Percentiles rank a stretch among this genome's conserved stretches.
Conservation (phyloP, 805 yeast genomes). For the Wickerhamiella lipophila region DNA sequence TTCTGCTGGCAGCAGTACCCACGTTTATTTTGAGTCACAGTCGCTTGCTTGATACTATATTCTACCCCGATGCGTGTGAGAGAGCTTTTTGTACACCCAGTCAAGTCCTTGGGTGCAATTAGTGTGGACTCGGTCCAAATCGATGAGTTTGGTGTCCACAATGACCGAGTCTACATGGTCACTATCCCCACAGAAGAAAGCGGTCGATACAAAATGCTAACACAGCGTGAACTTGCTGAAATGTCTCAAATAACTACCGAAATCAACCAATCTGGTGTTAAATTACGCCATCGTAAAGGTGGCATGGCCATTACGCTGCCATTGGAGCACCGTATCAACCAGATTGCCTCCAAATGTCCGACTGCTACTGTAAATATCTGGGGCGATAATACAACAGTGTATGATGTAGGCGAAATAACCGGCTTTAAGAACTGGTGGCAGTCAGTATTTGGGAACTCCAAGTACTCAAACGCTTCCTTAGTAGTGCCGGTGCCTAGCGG, state of each 20-base stretch:
- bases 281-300: slow-evolving; percentile 16
- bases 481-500: slow-evolving; percentile 18
- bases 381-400: slow-evolving; percentile 22
- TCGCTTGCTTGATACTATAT: too few relatives aligned
- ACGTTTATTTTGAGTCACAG: neutral
- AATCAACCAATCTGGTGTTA: slow-evolving; percentile 16
- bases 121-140: slow-evolving; percentile 21
- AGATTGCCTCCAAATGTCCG: slow-evolving; percentile 6
- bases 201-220: slow-evolving; percentile 19
- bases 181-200: slow-evolving; percentile 14
- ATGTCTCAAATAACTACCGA: slow-evolving; percentile 21
- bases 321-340: slow-evolving; percentile 4
- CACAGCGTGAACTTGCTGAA: slow-evolving; percentile 25
- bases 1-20: too few relatives aligned
- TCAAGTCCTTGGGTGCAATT: slow-evolving; percentile 27
- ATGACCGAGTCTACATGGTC: slow-evolving; percentile 27
- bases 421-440: slow-evolving; percentile 11
- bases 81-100: slow-evolving; percentile 23
- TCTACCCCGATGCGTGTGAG: slow-evolving; percentile 14
- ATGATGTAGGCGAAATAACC: slow-evolving; percentile 18
- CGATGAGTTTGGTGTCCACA: slow-evolving; percentile 25
- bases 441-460: neutral
- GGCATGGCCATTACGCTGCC: slow-evolving; percentile 16
- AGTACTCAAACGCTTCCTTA: slow-evolving; percentile 15
- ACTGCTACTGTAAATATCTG: slow-evolving; percentile 19